These are phyloP conservation scores for Backusella liffmaniae DNA, from an alignment of 192 early-diverging fungal species.

Conservation along the genomic window DNA sequence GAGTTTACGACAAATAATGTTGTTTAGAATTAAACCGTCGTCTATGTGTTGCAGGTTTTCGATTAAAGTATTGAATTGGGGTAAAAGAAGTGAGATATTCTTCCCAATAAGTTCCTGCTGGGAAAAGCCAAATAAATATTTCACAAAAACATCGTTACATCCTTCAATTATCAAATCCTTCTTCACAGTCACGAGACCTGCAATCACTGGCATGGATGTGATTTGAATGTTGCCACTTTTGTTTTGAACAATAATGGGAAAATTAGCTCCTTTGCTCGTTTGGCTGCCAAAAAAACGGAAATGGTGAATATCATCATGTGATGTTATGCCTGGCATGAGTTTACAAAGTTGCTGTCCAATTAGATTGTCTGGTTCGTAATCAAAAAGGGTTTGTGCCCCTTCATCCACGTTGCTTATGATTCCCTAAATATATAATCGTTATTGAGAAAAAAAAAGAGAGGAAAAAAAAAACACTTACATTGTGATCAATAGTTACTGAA, in stretches of 20 bases:
- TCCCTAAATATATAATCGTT: slow-evolving; percentile 36
- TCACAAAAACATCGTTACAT: slow-evolving; percentile 58
- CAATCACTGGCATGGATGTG: slow-evolving; percentile 64
- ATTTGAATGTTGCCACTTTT: slow-evolving; percentile 42
- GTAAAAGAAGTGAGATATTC: slow-evolving; percentile 52
- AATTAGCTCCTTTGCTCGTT: slow-evolving; percentile 49
- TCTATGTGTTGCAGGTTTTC: slow-evolving; percentile 36
- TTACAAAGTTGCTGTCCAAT: slow-evolving; percentile 22
- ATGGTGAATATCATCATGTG: slow-evolving; percentile 43
- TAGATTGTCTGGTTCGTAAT: slow-evolving; percentile 43
- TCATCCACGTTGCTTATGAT: slow-evolving; percentile 46
- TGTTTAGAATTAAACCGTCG: slow-evolving; percentile 25
- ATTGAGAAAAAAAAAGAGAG: not conserved
- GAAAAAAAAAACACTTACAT: slow-evolving; percentile 1
- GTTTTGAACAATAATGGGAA: slow-evolving; percentile 57
- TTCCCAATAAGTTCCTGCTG: slow-evolving; percentile 45
- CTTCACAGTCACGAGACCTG: slow-evolving; percentile 58
- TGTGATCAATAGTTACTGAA: slow-evolving; percentile 8
- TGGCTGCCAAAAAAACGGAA: slow-evolving; percentile 57
- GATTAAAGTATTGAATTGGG: slow-evolving; percentile 57
- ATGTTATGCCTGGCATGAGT: slow-evolving; percentile 10
- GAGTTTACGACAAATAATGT: slow-evolving; percentile 28
- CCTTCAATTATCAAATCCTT: slow-evolving; percentile 51
- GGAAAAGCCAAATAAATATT: slow-evolving; percentile 62
- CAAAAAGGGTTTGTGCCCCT: slow-evolving; percentile 41